phyloP scores from a whole-genome alignment of 257 asterid species.

The Datura wrightii region DNA sequence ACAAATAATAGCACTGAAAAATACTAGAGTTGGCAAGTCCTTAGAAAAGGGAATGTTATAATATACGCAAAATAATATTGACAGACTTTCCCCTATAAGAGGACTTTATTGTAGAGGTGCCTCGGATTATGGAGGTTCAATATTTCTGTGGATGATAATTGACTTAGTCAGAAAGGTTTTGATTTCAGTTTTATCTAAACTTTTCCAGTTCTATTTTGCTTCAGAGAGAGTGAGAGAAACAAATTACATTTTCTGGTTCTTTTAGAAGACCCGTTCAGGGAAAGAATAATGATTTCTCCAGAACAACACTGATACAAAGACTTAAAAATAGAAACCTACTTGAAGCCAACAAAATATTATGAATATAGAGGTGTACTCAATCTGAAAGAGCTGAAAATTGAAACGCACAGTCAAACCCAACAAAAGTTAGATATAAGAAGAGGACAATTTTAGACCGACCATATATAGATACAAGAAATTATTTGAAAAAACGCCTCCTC shows the following conservation, averaged over 20 bases:
- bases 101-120: background rate
- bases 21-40: background rate
- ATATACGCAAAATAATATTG: too few species aligned
- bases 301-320: background rate
- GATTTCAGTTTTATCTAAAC: background rate
- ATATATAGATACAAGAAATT: background rate
- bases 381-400: background rate
- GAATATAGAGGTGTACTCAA: background rate
- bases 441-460: background rate
- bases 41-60: background rate
- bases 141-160: background rate
- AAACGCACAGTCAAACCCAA: background rate
- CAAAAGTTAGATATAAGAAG: background rate
- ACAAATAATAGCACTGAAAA: background rate
- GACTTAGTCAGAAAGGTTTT: background rate
- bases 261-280: conserved; percentile 9
- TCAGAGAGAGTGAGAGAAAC: background rate
- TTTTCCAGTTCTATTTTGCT: background rate
- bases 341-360: background rate
- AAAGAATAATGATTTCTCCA: background rate
- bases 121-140: background rate
- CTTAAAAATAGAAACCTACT: background rate
- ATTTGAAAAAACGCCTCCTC: background rate
- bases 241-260: background rate
- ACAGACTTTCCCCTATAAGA: background rate